Conservation (phyloP, 495 filamentous ascomycete species). For the Neohortaea acidophila region DNA sequence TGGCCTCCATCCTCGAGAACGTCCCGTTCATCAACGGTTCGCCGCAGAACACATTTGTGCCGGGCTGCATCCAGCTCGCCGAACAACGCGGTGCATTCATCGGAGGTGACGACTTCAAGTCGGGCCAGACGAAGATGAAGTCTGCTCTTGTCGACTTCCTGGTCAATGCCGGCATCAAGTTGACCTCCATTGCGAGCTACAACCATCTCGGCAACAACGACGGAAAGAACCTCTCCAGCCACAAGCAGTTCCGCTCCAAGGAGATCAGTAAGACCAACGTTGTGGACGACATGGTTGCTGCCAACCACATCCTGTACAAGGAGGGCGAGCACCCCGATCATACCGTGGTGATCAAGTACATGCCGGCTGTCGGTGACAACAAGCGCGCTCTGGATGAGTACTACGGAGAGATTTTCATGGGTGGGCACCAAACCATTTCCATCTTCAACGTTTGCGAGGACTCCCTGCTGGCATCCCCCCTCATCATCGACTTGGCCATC, state of each 20-base stretch:
- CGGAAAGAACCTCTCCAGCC: conserved; percentile 93
- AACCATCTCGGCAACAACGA: conserved; percentile 99
- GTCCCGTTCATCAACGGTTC: conserved; percentile 98
- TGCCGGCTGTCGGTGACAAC: conserved; percentile 97
- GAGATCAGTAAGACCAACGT: conserved; percentile 99
- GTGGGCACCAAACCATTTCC: conserved; percentile 95
- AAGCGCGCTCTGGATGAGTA: conserved; percentile 98
- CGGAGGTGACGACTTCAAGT: conserved; percentile 99
- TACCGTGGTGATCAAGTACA: conserved; percentile 52
- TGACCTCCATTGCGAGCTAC: conserved; percentile 97
- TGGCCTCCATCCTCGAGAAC: conserved; percentile 79
- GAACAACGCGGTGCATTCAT: conserved; percentile 80
- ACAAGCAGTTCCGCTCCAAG: conserved; percentile 97
- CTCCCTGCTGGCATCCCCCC: conserved; percentile 86
- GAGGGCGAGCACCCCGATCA: conserved; percentile 43
- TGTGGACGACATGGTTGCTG: conserved; percentile 97
- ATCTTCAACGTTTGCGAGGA: conserved; percentile 99
- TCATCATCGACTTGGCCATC: conserved; percentile 92
- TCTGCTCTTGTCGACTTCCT: conserved; percentile 96
- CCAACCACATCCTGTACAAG: conserved; percentile 79
- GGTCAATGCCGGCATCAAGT: conserved; percentile 96
- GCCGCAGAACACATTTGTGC: conserved; percentile 97
- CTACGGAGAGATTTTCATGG: conserved; percentile 98
- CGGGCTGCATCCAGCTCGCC: conserved; percentile 80
- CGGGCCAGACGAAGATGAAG: conserved; percentile 99